These are phyloP conservation scores for Bolboschoenoplectus hybrid DNA, from an alignment of 202 grass and related monocot genomes.

Conservation along the genomic window DNA sequence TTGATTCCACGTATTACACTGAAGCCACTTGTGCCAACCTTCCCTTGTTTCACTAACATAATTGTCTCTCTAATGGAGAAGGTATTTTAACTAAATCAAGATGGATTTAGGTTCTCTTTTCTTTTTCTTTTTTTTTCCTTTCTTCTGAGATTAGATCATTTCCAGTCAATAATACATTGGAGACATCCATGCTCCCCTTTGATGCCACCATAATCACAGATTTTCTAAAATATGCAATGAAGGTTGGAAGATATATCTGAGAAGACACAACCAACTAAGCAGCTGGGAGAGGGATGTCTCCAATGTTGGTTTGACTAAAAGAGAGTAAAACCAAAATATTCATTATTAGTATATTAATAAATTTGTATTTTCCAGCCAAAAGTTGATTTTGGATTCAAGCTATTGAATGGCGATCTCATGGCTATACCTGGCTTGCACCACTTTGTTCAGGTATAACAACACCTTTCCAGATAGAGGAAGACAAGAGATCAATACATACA, in stretches of 20 bases:
- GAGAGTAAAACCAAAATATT: neutral
- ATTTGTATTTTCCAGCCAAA: constrained; percentile 53
- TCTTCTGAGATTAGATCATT: neutral
- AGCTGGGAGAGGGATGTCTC: neutral
- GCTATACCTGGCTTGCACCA: constrained; percentile 74
- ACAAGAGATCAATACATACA: neutral
- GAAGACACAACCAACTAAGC: neutral
- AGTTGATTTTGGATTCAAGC: constrained; percentile 78
- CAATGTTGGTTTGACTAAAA: neutral
- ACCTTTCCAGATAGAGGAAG: neutral
- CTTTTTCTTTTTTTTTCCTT: neutral
- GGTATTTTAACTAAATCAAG: constrained; percentile 31
- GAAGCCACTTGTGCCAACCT: constrained; percentile 75
- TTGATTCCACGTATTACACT: constrained; percentile 70
- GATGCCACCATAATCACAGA: neutral
- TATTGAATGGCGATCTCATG: constrained; percentile 90
- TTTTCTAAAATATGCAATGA: constrained; percentile 1
- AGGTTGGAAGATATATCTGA: neutral
- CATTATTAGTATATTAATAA: neutral
- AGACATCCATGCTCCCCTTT: neutral
- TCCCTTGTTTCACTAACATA: constrained; percentile 80
- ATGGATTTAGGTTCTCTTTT: constrained; percentile 6
- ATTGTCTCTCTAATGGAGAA: constrained; percentile 68
- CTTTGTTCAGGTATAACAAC: constrained; percentile 69
- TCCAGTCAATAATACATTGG: neutral